phyloP scores from a whole-genome alignment of 169 alveolate species.

The Plasmodium sp. region DNA sequence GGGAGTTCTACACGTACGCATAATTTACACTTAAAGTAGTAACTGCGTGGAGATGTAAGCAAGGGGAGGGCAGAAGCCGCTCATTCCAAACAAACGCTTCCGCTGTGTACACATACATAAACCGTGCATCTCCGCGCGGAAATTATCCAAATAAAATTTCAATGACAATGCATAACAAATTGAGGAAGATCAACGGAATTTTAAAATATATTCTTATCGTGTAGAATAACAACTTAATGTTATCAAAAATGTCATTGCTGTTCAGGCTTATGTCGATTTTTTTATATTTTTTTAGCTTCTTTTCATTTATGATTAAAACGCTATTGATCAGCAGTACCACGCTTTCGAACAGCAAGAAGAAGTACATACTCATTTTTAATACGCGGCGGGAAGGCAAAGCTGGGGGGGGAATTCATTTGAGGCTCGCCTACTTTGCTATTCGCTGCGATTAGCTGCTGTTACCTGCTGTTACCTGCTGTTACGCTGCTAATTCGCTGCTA shows the following conservation, averaged over 20 bases:
- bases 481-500: background rate
- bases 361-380: conserved; percentile 72
- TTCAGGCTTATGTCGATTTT: conserved; percentile 57
- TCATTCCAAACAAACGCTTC: background rate
- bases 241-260: conserved; percentile 71
- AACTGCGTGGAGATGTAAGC: background rate
- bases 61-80: background rate
- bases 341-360: conserved; percentile 65
- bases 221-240: conserved; percentile 62
- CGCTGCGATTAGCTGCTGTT: no score
- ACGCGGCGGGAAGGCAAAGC: background rate
- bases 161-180: conserved; percentile 55
- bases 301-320: conserved; percentile 72
- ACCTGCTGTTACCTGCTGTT: background rate
- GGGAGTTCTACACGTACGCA: background rate
- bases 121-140: background rate
- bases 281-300: conserved; percentile 69
- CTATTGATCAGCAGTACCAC: conserved; percentile 72
- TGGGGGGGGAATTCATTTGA: background rate
- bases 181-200: conserved; percentile 62
- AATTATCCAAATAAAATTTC: conserved; percentile 68
- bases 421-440: background rate
- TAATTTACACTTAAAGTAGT: background rate
- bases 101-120: background rate
- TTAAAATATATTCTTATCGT: conserved; percentile 72